These are phyloP conservation scores for Croton laevigatus DNA, from an alignment of 441 rosid species.

Conservation along the genomic window DNA sequence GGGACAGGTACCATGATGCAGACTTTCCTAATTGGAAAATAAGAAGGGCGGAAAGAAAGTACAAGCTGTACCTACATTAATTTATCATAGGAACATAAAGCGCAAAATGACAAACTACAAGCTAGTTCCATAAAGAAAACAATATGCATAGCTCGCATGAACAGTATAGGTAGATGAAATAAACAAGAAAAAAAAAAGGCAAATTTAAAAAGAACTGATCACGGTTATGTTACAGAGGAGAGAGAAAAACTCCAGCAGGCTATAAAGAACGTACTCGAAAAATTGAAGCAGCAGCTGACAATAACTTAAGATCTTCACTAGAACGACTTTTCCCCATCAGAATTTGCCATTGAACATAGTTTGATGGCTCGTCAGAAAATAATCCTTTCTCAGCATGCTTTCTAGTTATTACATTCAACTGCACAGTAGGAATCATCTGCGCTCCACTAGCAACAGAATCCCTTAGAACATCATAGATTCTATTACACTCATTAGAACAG, in stretches of 20 bases:
- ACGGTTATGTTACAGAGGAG: background rate
- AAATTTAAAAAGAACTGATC: background rate
- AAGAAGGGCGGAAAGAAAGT: background rate
- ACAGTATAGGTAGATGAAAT: conserved; percentile 1
- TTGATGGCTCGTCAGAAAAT: conserved; percentile 34
- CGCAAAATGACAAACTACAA: background rate
- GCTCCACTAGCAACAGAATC: conserved; percentile 55
- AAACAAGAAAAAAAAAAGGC: background rate
- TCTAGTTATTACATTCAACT: conserved; percentile 47
- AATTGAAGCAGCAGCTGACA: conserved; percentile 79
- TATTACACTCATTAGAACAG: conserved; percentile 73
- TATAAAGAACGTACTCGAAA: conserved; percentile 56
- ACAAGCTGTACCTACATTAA: background rate
- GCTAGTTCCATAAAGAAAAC: background rate
- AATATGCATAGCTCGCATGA: background rate
- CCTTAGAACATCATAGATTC: conserved; percentile 56
- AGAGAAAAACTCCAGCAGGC: background rate
- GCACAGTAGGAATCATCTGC: conserved; percentile 53
- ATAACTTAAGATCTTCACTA: conserved; percentile 56
- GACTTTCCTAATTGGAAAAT: background rate
- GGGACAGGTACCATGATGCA: background rate
- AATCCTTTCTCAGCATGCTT: conserved; percentile 64
- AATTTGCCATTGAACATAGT: conserved; percentile 70
- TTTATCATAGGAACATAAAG: background rate
- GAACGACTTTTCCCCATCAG: conserved; percentile 73